Conservation (phyloP, 495 filamentous ascomycete species). For the Penicillium herquei region DNA sequence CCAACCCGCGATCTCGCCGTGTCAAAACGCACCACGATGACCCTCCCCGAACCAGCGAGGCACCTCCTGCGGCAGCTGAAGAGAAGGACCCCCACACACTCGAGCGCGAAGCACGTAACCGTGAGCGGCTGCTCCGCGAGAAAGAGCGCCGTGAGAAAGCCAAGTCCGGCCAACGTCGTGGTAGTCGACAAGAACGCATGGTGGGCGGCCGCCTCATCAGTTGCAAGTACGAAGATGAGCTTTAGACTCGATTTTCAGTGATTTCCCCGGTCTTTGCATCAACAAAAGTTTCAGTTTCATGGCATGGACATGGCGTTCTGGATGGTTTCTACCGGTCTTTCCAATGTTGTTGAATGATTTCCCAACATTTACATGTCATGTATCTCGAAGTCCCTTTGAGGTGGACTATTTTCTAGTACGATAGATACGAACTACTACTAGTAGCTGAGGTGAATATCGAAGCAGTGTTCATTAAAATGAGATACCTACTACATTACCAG, state of each 20-base stretch:
- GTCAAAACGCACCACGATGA: conserved; percentile 35
- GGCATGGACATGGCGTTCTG: conserved; percentile 9
- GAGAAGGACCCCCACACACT: conserved; percentile 68
- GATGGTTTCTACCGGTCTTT: not conserved
- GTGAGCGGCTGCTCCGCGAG: conserved; percentile 75
- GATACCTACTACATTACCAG: too few species aligned
- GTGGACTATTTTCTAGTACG: too few species aligned
- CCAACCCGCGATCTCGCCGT: conserved; percentile 41
- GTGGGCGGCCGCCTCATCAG: conserved; percentile 51
- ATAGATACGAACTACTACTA: too few species aligned
- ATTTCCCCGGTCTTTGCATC: not conserved
- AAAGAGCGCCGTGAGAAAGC: conserved; percentile 61
- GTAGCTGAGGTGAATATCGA: too few species aligned
- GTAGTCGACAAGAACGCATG: conserved; percentile 52
- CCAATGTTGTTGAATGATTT: not conserved
- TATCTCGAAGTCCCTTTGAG: not conserved
- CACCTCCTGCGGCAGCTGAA: conserved; percentile 20
- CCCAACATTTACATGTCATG: not conserved
- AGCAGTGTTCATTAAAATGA: too few species aligned
- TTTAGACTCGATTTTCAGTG: conserved; percentile 1
- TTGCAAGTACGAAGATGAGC: conserved; percentile 61
- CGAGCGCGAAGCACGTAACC: conserved; percentile 73
- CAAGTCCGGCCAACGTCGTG: conserved; percentile 48
- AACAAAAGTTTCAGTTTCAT: conserved; percentile 1
- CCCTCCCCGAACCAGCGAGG: conserved; percentile 12